Evolutionary conservation across 2,329 filamentous ascomycete genomes (phyloP).

Genomic region (Botrytis squamosa): DNA sequence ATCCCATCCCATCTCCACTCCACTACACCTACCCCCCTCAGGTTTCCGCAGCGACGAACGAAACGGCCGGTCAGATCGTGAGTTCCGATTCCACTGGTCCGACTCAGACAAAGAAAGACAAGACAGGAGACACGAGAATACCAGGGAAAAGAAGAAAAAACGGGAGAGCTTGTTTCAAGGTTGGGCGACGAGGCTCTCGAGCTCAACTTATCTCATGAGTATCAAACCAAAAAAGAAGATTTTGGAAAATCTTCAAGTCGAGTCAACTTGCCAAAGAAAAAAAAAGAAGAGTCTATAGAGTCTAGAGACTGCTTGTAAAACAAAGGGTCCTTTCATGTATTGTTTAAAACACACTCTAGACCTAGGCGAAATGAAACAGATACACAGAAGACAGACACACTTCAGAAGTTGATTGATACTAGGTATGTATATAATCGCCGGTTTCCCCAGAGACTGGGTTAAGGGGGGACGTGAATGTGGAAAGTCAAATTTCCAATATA

Average conservation of each 20-base stretch:
- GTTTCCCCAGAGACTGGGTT: conserved; percentile 14
- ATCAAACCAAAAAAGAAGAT: neutral
- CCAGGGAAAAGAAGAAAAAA: neutral
- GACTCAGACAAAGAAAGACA: neutral
- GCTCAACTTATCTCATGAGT: neutral
- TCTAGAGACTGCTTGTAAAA: neutral
- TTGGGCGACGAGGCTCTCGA: neutral
- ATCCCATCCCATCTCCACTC: neutral
- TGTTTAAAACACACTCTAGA: neutral
- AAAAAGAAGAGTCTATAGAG: neutral
- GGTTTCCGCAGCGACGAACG: conserved; percentile 16
- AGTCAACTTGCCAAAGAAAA: neutral
- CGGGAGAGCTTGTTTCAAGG: neutral
- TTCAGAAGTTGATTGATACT: neutral
- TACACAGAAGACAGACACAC: neutral
- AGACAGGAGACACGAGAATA: neutral
- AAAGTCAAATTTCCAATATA: conserved; percentile 9
- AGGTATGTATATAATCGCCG: conserved; percentile 9
- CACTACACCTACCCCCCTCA: neutral
- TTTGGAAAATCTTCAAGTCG: neutral
- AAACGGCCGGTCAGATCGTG: neutral
- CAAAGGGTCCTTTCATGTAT: neutral
- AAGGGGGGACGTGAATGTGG: neutral
- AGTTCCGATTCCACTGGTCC: neutral
- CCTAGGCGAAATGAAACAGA: neutral